These are phyloP conservation scores for Gillenia trifoliata DNA, from an alignment of 306 rosid genomes.

Conservation along the genomic window DNA sequence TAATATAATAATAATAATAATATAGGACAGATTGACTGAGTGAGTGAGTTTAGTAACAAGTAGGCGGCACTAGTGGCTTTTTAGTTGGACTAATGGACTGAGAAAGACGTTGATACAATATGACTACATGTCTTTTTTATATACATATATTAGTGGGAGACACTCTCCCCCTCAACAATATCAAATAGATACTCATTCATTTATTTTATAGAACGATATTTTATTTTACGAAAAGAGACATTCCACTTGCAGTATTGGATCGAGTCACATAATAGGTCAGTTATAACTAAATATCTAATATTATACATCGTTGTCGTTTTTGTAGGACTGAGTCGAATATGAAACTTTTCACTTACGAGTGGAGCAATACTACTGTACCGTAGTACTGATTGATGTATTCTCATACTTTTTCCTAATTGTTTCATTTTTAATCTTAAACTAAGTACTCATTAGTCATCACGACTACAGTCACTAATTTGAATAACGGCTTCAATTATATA, in stretches of 20 bases:
- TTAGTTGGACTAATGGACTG: background rate
- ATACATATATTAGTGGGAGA: background rate
- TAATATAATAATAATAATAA: background rate
- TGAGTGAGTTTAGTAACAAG: background rate
- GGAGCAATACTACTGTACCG: too few relatives aligned
- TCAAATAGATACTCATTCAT: background rate
- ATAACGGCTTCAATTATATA: background rate
- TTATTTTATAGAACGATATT: background rate
- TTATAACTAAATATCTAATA: too few relatives aligned
- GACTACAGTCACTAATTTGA: conserved; percentile 1
- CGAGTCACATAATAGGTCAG: too few relatives aligned
- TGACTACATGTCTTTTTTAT: background rate
- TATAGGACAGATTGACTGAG: too few relatives aligned
- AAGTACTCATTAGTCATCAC: background rate
- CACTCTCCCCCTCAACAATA: background rate
- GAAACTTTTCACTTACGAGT: too few relatives aligned
- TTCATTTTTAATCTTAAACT: background rate
- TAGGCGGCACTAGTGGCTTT: background rate
- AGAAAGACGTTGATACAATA: background rate
- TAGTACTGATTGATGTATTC: too few relatives aligned
- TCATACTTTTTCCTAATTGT: background rate
- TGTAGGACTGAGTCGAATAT: too few relatives aligned
- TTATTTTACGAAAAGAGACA: too few relatives aligned
- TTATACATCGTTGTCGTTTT: too few relatives aligned
- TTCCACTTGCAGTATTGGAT: background rate